Base-by-base conservation (phyloP, 306 rosid species). In the Begonia peltatifolia region DNA sequence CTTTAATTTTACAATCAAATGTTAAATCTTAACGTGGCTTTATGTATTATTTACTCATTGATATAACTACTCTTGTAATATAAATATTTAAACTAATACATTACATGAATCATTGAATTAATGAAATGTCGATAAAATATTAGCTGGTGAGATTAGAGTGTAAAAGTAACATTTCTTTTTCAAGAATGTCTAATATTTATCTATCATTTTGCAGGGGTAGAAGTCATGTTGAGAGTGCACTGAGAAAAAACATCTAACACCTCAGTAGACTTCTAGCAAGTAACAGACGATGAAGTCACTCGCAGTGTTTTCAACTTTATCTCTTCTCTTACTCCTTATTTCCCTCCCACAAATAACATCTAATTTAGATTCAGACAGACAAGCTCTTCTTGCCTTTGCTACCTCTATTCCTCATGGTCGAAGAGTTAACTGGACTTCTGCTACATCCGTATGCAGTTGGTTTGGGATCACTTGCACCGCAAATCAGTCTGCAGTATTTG, bases 361-460 rank as follows among this genome's bases (percentile, higher is more conserved):
- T 66, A 88, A 88, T 65, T 65, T 79, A 46, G 52, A 70, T 65
- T 75, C 89, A 30, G 95, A 88, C 63, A 84, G 76, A 58, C 79
- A 82, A 75, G 86, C 95, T 16, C 87, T 88, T 25, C 93, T 88
- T 56, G 70, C 75, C 47, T 88, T 88, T 67, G 63, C 78, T 58
- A 70, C 79, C 9, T 53, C 67, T 20, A 60, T 88, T 68, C 95
- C 82, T 71, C 95, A 84, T 66, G 82, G 84, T 25, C 71, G 72
- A 43, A 88, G 62, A 58, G 53, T 88, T 38, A 75, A 75, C 44
- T 88, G 95, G 96, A 68, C 68, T 62, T 61, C 74, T 14, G 53
- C 71, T 58, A 73, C 73, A 53, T 58, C 95, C 12, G 57, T 84
- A 12, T 88, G 96, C 70, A 63, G 60, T 44, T 88, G 96, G 96